Evolutionary conservation across 257 asterid species (phyloP).

Genomic region (Gardenia jasminoides): DNA sequence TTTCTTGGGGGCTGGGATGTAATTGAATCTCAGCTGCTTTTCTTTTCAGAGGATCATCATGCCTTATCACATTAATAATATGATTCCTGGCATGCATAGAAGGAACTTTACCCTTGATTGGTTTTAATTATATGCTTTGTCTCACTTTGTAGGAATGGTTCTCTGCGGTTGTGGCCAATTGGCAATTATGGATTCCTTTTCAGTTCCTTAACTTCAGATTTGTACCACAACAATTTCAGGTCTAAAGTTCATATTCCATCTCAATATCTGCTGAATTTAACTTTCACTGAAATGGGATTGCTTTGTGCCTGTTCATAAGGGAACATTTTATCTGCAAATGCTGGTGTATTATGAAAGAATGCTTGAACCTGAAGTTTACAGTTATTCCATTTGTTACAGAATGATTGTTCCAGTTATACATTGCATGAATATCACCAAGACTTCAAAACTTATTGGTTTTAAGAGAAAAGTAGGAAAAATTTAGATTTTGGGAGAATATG

Average conservation of each 20-base stretch:
- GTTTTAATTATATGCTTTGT: neutral
- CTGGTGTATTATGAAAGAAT: neutral
- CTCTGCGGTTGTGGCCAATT: conserved; percentile 83
- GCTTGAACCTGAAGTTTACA: neutral
- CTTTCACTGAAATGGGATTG: neutral
- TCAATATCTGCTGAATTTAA: neutral
- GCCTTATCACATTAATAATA: neutral
- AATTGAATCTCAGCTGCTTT: neutral
- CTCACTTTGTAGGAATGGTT: conserved; percentile 70
- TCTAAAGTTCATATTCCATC: conserved; percentile 23
- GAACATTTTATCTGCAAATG: neutral
- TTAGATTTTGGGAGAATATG: neutral
- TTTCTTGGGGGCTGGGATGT: neutral
- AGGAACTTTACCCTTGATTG: neutral
- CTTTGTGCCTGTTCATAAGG: neutral
- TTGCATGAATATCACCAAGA: neutral
- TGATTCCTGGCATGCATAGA: neutral
- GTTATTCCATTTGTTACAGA: neutral
- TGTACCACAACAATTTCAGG: conserved; percentile 98
- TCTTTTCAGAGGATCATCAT: neutral
- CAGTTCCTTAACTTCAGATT: conserved; percentile 92
- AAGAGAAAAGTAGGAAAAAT: neutral
- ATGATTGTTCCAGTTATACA: neutral
- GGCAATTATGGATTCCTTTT: conserved; percentile 98
- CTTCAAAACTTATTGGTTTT: neutral